Conservation (phyloP, 305 asterid species). For the Solanum hybrid region DNA sequence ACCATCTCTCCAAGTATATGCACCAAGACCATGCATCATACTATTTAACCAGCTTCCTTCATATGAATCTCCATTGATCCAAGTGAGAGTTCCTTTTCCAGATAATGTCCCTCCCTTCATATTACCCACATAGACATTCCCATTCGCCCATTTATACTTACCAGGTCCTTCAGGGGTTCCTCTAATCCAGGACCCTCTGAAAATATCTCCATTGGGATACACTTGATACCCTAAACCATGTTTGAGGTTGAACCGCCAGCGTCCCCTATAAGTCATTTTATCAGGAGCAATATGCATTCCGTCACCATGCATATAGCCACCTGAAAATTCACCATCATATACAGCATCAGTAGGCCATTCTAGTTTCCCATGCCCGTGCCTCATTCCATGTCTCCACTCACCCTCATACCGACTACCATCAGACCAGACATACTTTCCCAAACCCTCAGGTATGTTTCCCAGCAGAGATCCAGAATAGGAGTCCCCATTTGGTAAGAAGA, state of each 20-base stretch:
- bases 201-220: conserved; percentile 65
- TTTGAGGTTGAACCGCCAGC: conserved; percentile 80
- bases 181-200: conserved; percentile 91
- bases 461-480: conserved; percentile 58
- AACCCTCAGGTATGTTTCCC: conserved; percentile 73
- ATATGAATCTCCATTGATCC: conserved; percentile 67
- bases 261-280: conserved; percentile 54
- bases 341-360: conserved; percentile 75
- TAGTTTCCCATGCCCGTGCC: conserved; percentile 71
- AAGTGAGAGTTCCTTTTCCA: conserved; percentile 84
- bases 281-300: conserved; percentile 53
- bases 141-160: conserved; percentile 77
- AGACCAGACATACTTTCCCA: conserved; percentile 72
- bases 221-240: conserved; percentile 86
- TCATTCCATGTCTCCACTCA: conserved; percentile 88
- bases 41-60: conserved; percentile 84
- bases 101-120: conserved; percentile 84
- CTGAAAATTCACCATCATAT: conserved; percentile 86
- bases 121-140: conserved; percentile 75
- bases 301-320: conserved; percentile 71
- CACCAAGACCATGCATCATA: conserved; percentile 85
- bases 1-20: conserved; percentile 76
- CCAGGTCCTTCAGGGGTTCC: conserved; percentile 91
- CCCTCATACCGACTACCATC: conserved; percentile 87
- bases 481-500: conserved; percentile 53